These are phyloP conservation scores for Cyclotella distinguenda DNA, from an alignment of 108 stramenopile genomes.

Conservation along the genomic window DNA sequence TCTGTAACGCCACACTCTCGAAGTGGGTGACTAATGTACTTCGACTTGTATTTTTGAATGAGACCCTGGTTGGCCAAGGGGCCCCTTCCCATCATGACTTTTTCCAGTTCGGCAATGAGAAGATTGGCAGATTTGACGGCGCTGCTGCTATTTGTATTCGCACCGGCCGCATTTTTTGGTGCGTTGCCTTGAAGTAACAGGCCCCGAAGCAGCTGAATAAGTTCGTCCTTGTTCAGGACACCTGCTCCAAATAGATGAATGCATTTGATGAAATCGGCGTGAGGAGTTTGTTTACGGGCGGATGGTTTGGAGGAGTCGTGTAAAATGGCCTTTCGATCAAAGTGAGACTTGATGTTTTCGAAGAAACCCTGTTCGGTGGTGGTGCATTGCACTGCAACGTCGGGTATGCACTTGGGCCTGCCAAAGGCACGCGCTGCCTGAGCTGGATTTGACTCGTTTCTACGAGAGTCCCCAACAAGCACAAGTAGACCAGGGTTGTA, in stretches of 20 bases:
- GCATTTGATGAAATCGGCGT: constrained; percentile 91
- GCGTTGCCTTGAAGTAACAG: constrained; percentile 87
- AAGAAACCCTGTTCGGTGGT: constrained; percentile 77
- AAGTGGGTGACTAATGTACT: constrained; percentile 59
- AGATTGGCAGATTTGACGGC: constrained; percentile 33
- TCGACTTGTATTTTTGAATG: constrained; percentile 63
- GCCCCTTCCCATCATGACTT: constrained; percentile 72
- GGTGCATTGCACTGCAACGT: constrained; percentile 54
- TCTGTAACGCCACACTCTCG: constrained; percentile 59
- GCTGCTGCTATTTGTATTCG: constrained; percentile 31
- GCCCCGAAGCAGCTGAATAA: constrained; percentile 78
- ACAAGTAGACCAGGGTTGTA: background rate
- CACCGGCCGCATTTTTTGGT: constrained; percentile 73
- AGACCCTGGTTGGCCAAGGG: constrained; percentile 71
- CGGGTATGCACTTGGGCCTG: constrained; percentile 69
- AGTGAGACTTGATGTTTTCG: constrained; percentile 66
- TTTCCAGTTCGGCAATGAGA: constrained; percentile 67
- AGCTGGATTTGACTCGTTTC: constrained; percentile 53
- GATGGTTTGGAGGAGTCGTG: constrained; percentile 68
- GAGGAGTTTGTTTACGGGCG: constrained; percentile 70
- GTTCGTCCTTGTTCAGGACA: constrained; percentile 86
- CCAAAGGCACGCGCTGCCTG: constrained; percentile 67
- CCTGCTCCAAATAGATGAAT: constrained; percentile 86
- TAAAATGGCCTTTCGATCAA: constrained; percentile 69
- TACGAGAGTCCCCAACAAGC: background rate